These are phyloP conservation scores for Stromatinia cepivora DNA, from an alignment of 2,329 filamentous ascomycete species.

Conservation along the genomic window DNA sequence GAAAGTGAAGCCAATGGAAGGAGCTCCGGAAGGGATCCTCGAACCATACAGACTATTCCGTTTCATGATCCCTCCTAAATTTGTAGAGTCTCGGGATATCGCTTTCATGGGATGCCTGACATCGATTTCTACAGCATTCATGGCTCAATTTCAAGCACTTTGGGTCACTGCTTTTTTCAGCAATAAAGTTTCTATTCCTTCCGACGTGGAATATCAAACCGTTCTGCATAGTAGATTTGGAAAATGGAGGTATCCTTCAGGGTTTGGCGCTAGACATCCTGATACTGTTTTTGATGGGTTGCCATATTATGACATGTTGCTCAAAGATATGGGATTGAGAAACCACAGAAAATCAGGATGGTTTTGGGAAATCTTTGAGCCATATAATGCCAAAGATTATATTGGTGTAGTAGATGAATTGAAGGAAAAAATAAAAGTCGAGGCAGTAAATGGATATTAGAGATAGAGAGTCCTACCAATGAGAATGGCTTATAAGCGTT, in stretches of 20 bases:
- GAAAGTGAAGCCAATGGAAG: conserved; percentile 47
- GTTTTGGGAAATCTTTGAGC: conserved; percentile 44
- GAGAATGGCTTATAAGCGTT: neutral
- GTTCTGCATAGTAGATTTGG: conserved; percentile 68
- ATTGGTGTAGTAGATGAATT: conserved; percentile 47
- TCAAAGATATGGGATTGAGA: conserved; percentile 64
- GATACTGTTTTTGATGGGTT: conserved; percentile 77
- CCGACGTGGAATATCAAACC: conserved; percentile 54
- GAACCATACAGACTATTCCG: conserved; percentile 48
- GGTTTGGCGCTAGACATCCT: conserved; percentile 61
- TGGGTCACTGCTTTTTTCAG: conserved; percentile 68
- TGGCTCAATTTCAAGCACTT: conserved; percentile 53
- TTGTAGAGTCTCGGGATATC: conserved; percentile 45
- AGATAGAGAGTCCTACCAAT: conserved; percentile 26
- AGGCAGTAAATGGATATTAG: conserved; percentile 28
- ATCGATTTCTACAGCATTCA: conserved; percentile 47
- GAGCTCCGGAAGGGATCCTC: conserved; percentile 6
- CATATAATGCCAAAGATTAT: conserved; percentile 51
- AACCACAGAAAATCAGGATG: conserved; percentile 53
- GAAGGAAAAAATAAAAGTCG: conserved; percentile 23
- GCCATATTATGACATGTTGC: conserved; percentile 69
- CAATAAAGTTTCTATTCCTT: conserved; percentile 44
- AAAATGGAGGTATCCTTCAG: conserved; percentile 66
- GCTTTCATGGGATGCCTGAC: conserved; percentile 49
- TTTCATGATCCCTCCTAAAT: conserved; percentile 49